These are phyloP conservation scores for Mortierella sp. DNA, from an alignment of 371 early-diverging fungal genomes.

Conservation along the genomic window DNA sequence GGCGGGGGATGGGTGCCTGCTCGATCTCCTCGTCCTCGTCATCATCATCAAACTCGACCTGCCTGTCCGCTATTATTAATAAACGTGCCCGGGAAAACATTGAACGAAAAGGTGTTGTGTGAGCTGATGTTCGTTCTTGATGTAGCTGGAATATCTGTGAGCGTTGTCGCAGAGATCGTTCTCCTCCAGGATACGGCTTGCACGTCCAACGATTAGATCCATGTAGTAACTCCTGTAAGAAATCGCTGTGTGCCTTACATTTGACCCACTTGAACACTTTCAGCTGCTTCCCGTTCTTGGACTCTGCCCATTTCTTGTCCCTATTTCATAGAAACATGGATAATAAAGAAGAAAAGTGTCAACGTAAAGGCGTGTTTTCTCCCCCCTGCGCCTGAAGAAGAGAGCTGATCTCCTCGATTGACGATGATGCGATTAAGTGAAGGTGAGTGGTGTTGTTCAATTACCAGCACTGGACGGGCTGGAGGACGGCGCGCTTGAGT, in stretches of 20 bases:
- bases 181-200: too few relatives aligned
- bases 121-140: neutral
- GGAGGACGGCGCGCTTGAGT: constrained; percentile 55
- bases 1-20: constrained; percentile 35
- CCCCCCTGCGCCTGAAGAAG: neutral
- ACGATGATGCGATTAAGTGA: neutral
- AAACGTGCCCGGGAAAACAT: neutral
- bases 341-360: neutral
- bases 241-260: constrained; percentile 54
- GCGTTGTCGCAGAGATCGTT: too few relatives aligned
- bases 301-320: constrained; percentile 74
- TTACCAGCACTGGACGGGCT: constrained; percentile 59
- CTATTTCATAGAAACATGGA: constrained; percentile 23
- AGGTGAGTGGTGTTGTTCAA: neutral
- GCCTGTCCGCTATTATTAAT: constrained; percentile 57
- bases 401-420: neutral
- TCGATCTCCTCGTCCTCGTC: constrained; percentile 59
- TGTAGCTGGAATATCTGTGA: neutral
- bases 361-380: neutral
- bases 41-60: constrained; percentile 62
- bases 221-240: neutral
- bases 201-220: neutral
- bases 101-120: neutral
- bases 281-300: constrained; percentile 63
- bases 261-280: constrained; percentile 72